Base-by-base conservation (phyloP, 2,329 filamentous ascomycete genomes). In the Botrytis squamosa region DNA sequence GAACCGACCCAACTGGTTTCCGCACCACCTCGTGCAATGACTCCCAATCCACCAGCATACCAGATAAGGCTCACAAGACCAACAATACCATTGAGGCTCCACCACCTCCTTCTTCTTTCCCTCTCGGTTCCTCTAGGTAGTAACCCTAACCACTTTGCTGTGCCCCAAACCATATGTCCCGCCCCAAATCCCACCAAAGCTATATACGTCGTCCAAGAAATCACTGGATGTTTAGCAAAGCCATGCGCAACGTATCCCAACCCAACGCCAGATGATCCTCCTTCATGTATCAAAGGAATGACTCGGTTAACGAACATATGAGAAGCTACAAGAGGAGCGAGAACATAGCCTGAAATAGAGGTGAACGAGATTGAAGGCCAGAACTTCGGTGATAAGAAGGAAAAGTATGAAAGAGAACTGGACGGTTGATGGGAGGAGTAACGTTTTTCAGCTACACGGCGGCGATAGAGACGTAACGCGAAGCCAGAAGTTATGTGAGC, bases 231-330 rank as follows among this genome's bases (percentile, higher is more conserved):
- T 22, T 89, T 87, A 44, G 92, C 90, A 80, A 98, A 96, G 4
- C 93, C 93, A 83, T 98, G 95, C 20, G 91, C 89, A 12, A 98
- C 91, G 81, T 93, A 98, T 20, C 89, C 91, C 20, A 98, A 85
- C 0, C 93, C 93, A 59, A 98, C 91, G 71, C 95, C 91, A n/a
- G 93, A 93, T 79, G 91, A 94, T 74, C 95, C 94, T 10, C 95
- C 95, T 71, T 97, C 93, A 63, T 94, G 88, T 42, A 89, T 85
- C 49, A 95, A 82, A 3, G 96, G 95, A 40, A 97, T 85, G 4
- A 89, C 83, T 49, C 95, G 89, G 81, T 97, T 97, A 74, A 94
- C 86, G 75, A 90, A 88, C 4, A 91, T 87, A 82, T 98, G 95
- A 9, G 89, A 89, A 1, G 87, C 85, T 40, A 95, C 86, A 33